A percentile compares a stretch with the other conserved stretches of the same genome.
These are phyloP conservation scores for Tetrahymena elliotti DNA, from an alignment of 73 alveolate species.

Conservation along the genomic window DNA sequence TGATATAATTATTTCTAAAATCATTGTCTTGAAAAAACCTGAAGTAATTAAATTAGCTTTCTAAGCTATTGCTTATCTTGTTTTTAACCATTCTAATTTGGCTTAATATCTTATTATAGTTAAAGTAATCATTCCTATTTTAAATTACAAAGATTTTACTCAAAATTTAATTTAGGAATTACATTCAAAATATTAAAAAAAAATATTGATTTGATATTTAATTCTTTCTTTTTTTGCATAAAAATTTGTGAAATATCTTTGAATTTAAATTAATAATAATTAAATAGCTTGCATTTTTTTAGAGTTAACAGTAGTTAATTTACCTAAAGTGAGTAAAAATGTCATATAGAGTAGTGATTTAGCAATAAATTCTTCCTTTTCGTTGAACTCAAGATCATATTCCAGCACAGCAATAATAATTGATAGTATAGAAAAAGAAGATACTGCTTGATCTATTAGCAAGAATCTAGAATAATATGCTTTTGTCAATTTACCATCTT, in stretches of 20 bases:
- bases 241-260: not conserved
- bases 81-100: not conserved
- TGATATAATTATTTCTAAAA: constrained; percentile 1
- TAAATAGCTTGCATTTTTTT: not conserved
- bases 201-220: no score
- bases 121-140: not conserved
- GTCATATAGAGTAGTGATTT: not conserved
- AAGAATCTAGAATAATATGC: not conserved
- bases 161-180: no score
- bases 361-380: not conserved
- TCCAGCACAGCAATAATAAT: not conserved
- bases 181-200: no score
- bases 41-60: not conserved
- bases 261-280: no score
- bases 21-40: not conserved
- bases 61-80: not conserved
- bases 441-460: not conserved
- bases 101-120: not conserved
- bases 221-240: no score
- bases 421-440: not conserved
- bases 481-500: not conserved
- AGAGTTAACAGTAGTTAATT: not conserved
- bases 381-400: not conserved
- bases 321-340: not conserved
- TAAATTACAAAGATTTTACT: not conserved